Base-by-base conservation (phyloP, 75 land plant species). In the Cryptomeria japonica region DNA sequence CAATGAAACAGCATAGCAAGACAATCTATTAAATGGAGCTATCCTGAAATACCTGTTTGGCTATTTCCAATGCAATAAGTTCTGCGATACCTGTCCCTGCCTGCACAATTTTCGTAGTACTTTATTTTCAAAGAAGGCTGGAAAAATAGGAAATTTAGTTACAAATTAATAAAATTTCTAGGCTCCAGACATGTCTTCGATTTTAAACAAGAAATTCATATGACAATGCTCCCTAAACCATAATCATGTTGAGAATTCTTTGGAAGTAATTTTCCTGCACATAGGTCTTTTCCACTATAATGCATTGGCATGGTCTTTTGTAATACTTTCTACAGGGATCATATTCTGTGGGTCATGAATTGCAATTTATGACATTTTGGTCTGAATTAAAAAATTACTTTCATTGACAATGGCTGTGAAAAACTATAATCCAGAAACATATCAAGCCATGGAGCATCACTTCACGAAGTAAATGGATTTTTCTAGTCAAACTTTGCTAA, bases 51-150 rank as follows among this genome's bases (percentile, higher is more conserved):
- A 95, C 98, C 96, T 91, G 89, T 87, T 93, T 95, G 73, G 96
- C 86, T 36, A 96, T 94, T 88, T 97, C 95, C 47, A 95, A 91
- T 32, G 97, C 96, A 58, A 97, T 95, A 64, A 97, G 94, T 87
- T 96, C 98, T 25, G 97, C 98, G 64, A 96, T 97, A 32, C 98
- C 96, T 51, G 98, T 97, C 39, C 95, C 99, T 88, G 99, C 99
- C 98, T 97, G 91, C 85, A 90, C 39, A 91, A 46, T 82, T 82
- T 82, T 82, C 49, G 46, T 0, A 12, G 15, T 41, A 44, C 0
- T 46, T 82, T 28, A 49, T 15, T 83, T 49, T 41, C 72, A n/a
- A 80, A 86, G 3, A 86, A 87, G 86, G 36, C 42, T 39, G 51
- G 25, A 25, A 89, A 51, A 31, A 51, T 47, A 31, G 47, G 37